phyloP scores from a whole-genome alignment of 371 early-diverging fungal species.

The Syncephalastrum racemosum region DNA sequence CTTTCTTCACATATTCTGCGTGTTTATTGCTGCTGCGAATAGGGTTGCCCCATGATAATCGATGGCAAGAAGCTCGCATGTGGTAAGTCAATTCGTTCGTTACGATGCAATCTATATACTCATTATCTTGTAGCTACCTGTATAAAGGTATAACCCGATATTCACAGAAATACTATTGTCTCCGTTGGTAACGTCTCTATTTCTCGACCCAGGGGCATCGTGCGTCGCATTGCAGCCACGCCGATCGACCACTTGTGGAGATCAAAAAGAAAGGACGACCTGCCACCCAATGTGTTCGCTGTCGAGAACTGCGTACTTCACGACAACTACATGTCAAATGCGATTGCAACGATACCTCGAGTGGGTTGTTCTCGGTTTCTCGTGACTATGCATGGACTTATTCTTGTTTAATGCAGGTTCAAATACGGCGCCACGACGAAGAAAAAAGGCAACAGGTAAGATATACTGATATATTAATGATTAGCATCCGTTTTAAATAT shows the following conservation, averaged over 20 bases:
- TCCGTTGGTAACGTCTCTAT: not conserved
- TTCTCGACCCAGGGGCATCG: slow-evolving; percentile 53
- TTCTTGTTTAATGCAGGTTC: no score
- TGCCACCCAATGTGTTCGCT: slow-evolving; percentile 74
- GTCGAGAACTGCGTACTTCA: slow-evolving; percentile 69
- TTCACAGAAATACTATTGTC: not conserved
- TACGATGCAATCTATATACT: not conserved
- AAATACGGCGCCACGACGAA: no score
- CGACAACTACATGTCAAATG: slow-evolving; percentile 77
- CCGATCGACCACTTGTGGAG: slow-evolving; percentile 61
- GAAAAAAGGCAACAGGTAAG: no score
- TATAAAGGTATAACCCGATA: slow-evolving; percentile 28
- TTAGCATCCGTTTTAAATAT: no score
- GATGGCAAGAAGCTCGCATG: slow-evolving; percentile 26
- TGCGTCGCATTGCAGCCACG: slow-evolving; percentile 59
- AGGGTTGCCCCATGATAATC: slow-evolving; percentile 13
- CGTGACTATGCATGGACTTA: no score
- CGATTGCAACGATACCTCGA: slow-evolving; percentile 49
- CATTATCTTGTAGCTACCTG: slow-evolving; percentile 32
- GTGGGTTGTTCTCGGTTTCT: not conserved
- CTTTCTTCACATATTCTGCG: not conserved
- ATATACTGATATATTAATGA: no score
- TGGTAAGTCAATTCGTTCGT: slow-evolving; percentile 13
- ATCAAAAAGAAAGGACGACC: slow-evolving; percentile 82
- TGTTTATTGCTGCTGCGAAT: slow-evolving; percentile 1